A percentile compares a stretch with the other conserved stretches of the same genome.
These are phyloP conservation scores for Tirmania nivea DNA, from an alignment of 495 filamentous ascomycete genomes.

Conservation along the genomic window DNA sequence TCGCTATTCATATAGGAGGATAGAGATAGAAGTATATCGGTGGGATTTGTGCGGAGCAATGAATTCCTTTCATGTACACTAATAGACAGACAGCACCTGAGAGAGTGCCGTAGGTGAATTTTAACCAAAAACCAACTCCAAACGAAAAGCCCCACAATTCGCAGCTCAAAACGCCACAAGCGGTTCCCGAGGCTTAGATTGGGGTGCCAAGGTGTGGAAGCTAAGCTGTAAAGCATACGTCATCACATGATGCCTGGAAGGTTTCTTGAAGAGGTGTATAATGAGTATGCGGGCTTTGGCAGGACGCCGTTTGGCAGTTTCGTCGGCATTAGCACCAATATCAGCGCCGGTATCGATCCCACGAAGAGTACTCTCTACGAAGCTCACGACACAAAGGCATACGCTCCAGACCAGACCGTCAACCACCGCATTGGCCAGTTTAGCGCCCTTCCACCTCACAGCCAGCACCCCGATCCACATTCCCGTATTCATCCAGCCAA, in stretches of 20 bases:
- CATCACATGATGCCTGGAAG: no score
- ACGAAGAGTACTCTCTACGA: not conserved
- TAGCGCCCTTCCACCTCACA: not conserved
- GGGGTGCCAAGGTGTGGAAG: no score
- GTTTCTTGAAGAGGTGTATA: not conserved
- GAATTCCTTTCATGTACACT: no score
- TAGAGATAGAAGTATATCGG: not conserved
- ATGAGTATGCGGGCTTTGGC: not conserved
- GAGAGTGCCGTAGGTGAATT: no score
- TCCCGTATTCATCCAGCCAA: no score
- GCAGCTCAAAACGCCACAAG: no score
- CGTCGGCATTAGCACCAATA: not conserved
- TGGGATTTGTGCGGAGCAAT: not conserved
- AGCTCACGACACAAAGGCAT: not conserved
- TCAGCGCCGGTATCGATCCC: not conserved
- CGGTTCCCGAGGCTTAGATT: no score
- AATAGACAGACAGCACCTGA: no score
- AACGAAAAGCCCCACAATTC: no score
- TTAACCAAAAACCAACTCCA: no score
- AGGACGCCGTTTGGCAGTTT: not conserved
- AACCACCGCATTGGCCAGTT: no score
- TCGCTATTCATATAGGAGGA: not conserved
- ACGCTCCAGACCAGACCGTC: not conserved
- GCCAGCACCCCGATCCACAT: not conserved
- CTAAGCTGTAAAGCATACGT: no score